Conservation (phyloP, 139 green algal genomes). For the Chlorella sp. region DNA sequence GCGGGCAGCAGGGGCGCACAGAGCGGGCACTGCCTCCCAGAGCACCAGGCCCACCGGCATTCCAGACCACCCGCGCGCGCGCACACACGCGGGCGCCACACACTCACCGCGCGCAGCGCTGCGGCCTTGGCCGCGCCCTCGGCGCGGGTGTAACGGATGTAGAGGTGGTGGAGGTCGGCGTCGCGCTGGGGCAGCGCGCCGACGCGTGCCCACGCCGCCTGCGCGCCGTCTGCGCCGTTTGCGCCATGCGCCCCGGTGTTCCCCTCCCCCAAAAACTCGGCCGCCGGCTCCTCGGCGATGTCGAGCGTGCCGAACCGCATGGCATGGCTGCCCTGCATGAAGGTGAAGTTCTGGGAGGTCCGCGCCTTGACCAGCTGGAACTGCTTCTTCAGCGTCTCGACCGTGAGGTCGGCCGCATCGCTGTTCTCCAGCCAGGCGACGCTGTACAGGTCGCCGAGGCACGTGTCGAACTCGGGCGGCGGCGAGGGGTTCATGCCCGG, state of each 20-base stretch:
- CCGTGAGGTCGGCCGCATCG: constrained; percentile 67
- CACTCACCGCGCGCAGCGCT: constrained; percentile 33
- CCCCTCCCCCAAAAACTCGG: constrained; percentile 67
- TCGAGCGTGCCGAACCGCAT: constrained; percentile 79
- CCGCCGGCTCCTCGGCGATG: constrained; percentile 69
- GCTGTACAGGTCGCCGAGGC: constrained; percentile 94
- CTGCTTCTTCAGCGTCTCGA: constrained; percentile 88
- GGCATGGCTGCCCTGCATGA: constrained; percentile 72
- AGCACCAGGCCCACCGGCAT: too few species aligned
- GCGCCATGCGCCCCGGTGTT: constrained; percentile 26
- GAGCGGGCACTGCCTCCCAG: too few species aligned
- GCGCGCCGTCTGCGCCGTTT: constrained; percentile 2
- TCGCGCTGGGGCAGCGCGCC: constrained; percentile 75
- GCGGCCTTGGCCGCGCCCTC: constrained; percentile 13
- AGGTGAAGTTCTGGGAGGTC: constrained; percentile 83
- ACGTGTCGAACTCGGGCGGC: constrained; percentile 76
- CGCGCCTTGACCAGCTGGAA: constrained; percentile 76
- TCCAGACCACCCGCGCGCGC: too few species aligned
- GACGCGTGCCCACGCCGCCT: not conserved
- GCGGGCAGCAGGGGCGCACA: too few species aligned
- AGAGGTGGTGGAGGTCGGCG: constrained; percentile 82
- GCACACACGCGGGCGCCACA: too few species aligned
- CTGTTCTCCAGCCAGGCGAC: constrained; percentile 95
- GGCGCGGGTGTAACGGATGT: constrained; percentile 25
- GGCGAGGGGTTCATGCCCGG: constrained; percentile 27